These are phyloP conservation scores for Neonectria magnoliae DNA, from an alignment of 2,329 filamentous ascomycete genomes.

Conservation along the genomic window DNA sequence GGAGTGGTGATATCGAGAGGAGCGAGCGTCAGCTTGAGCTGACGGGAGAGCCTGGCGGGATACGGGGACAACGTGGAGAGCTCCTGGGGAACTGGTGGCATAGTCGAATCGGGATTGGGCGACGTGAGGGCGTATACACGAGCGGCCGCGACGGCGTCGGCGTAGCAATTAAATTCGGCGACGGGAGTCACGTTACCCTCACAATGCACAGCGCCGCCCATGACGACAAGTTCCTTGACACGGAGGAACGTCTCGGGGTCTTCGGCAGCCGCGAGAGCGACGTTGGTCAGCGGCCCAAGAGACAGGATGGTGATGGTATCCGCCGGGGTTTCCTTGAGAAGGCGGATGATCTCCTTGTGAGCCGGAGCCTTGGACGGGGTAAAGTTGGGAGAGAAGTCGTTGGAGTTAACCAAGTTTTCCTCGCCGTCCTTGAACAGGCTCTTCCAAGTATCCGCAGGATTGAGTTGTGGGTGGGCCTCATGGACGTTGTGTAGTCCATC, in stretches of 20 bases:
- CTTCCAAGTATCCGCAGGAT: slow-evolving; percentile 78
- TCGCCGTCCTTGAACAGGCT: slow-evolving; percentile 64
- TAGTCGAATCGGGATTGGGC: slow-evolving; percentile 77
- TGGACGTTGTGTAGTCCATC: slow-evolving; percentile 84
- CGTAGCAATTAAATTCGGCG: slow-evolving; percentile 95
- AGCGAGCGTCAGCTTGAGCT: slow-evolving; percentile 75
- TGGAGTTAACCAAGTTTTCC: slow-evolving; percentile 49
- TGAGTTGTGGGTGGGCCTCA: slow-evolving; percentile 77
- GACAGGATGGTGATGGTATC: slow-evolving; percentile 91
- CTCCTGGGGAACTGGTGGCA: slow-evolving; percentile 72
- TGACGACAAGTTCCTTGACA: slow-evolving; percentile 91
- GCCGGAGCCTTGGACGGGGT: slow-evolving; percentile 77
- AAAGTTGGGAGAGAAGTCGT: slow-evolving; percentile 70
- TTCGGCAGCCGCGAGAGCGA: slow-evolving; percentile 86
- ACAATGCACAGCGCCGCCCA: slow-evolving; percentile 86
- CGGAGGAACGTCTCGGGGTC: slow-evolving; percentile 90
- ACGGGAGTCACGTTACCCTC: slow-evolving; percentile 86
- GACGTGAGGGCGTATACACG: slow-evolving; percentile 82
- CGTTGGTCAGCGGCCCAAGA: slow-evolving; percentile 91
- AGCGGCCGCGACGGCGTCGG: slow-evolving; percentile 82
- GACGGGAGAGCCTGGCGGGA: slow-evolving; percentile 69
- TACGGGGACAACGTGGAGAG: slow-evolving; percentile 67
- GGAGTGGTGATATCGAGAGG: slow-evolving; percentile 81
- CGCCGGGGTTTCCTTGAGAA: slow-evolving; percentile 82
- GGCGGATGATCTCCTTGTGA: slow-evolving; percentile 88